phyloP scores from a whole-genome alignment of 2,329 filamentous ascomycete species.

The Lecanicillium sp. region DNA sequence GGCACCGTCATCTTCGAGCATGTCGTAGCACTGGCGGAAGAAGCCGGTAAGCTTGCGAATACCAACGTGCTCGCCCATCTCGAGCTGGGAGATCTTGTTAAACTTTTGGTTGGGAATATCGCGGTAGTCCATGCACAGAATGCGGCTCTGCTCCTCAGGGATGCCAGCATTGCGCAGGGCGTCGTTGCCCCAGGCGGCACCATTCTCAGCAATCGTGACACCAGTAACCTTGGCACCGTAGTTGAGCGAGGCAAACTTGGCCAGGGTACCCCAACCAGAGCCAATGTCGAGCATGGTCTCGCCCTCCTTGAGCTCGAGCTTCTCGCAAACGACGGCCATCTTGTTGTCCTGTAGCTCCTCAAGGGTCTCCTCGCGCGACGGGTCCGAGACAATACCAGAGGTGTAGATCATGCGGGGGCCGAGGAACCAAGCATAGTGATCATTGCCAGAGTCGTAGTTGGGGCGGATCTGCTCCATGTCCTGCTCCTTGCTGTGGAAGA shows the following conservation, averaged over 20 bases:
- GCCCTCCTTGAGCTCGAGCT: slow-evolving; percentile 75
- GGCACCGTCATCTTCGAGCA: slow-evolving; percentile 92
- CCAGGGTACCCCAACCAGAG: slow-evolving; percentile 95
- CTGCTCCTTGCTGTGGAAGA: slow-evolving; percentile 88
- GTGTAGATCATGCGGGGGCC: slow-evolving; percentile 99
- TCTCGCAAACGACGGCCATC: slow-evolving; percentile 88
- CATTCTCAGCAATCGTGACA: slow-evolving; percentile 90
- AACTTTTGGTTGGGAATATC: slow-evolving; percentile 81
- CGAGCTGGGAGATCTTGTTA: slow-evolving; percentile 93
- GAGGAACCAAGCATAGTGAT: slow-evolving; percentile 98
- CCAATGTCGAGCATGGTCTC: slow-evolving; percentile 89
- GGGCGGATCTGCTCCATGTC: slow-evolving; percentile 97
- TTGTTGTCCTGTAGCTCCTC: slow-evolving; percentile 99
- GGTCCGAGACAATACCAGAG: slow-evolving; percentile 84
- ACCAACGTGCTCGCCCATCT: slow-evolving; percentile 98
- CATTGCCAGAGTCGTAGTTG: slow-evolving; percentile 95
- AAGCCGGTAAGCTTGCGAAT: slow-evolving; percentile 79
- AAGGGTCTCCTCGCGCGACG: slow-evolving; percentile 78
- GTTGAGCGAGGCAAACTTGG: slow-evolving; percentile 86
- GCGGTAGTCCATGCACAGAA: slow-evolving; percentile 95
- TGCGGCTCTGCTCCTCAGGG: slow-evolving; percentile 78
- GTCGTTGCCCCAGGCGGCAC: slow-evolving; percentile 93
- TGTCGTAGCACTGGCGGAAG: slow-evolving; percentile 79
- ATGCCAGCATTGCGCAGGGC: slow-evolving; percentile 77
- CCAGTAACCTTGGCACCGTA: slow-evolving; percentile 81